phyloP scores from a whole-genome alignment of 2,329 filamentous ascomycete species.

The Colletotrichum coccodes region DNA sequence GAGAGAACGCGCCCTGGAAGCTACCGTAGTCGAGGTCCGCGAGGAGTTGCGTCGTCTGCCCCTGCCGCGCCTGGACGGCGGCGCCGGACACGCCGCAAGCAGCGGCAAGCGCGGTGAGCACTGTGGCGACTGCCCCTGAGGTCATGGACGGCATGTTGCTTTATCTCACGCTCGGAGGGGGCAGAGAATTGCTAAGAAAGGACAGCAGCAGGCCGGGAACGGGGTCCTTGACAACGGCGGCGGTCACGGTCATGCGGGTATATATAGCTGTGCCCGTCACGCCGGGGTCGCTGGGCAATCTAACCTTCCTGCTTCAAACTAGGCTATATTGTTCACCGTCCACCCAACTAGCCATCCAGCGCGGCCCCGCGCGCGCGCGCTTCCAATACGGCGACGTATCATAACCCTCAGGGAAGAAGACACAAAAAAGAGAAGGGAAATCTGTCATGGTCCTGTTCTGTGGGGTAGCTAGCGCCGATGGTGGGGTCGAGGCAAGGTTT shows the following conservation, averaged over 20 bases:
- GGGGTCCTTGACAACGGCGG: neutral
- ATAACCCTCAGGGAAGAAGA: neutral
- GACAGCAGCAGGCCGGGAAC: neutral
- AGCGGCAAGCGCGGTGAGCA: constrained; percentile 3
- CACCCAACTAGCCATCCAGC: neutral
- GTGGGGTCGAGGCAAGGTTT: neutral
- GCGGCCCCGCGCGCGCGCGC: neutral
- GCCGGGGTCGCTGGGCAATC: neutral
- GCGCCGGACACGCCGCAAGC: constrained; percentile 1
- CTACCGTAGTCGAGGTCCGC: constrained; percentile 56
- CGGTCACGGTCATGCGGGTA: neutral
- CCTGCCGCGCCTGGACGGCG: constrained; percentile 12
- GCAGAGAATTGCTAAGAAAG: neutral
- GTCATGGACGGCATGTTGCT: constrained; percentile 13
- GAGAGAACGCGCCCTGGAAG: constrained; percentile 62
- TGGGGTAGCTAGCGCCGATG: constrained; percentile 9
- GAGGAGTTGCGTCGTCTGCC: constrained; percentile 15
- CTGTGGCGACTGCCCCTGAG: neutral
- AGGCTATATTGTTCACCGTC: neutral
- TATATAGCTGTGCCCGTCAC: neutral
- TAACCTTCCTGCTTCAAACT: neutral
- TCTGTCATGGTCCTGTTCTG: neutral
- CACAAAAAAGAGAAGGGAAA: neutral
- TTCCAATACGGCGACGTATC: neutral
- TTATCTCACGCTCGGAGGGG: neutral